These are phyloP conservation scores for Biscogniauxia mediterranea DNA, from an alignment of 2,329 filamentous ascomycete species.

Conservation along the genomic window DNA sequence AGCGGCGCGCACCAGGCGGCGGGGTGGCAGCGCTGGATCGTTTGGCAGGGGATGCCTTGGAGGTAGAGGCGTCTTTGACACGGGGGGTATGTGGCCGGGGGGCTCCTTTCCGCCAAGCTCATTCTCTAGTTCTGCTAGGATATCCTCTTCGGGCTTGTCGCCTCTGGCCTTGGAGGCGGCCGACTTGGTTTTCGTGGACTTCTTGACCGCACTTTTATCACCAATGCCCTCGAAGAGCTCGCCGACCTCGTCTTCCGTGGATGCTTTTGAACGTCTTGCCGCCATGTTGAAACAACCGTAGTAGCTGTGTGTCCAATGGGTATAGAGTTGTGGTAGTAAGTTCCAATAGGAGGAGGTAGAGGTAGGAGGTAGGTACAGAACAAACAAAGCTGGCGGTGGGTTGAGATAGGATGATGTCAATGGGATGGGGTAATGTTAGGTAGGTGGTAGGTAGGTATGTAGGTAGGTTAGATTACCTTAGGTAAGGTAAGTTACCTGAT, in stretches of 20 bases:
- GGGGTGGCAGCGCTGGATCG: conserved; percentile 49
- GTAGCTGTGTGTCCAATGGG: neutral
- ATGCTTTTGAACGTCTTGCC: conserved; percentile 58
- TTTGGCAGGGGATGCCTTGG: conserved; percentile 47
- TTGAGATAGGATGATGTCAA: neutral
- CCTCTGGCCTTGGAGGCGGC: conserved; percentile 45
- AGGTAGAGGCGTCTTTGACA: conserved; percentile 51
- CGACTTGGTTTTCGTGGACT: conserved; percentile 49
- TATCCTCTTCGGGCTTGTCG: conserved; percentile 60
- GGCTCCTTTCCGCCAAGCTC: conserved; percentile 69
- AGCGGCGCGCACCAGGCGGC: conserved; percentile 51
- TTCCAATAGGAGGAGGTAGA: neutral
- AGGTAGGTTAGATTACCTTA: neutral
- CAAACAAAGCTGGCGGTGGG: neutral
- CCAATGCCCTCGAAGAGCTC: conserved; percentile 65
- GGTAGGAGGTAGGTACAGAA: neutral
- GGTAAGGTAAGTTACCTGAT: neutral
- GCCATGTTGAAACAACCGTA: conserved; percentile 46
- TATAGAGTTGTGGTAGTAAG: too few relatives aligned
- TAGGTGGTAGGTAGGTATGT: neutral
- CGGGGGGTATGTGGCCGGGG: conserved; percentile 81
- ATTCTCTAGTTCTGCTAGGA: conserved; percentile 83
- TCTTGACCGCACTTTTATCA: conserved; percentile 50
- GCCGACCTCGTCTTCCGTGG: conserved; percentile 61
- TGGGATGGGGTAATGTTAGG: neutral